These are phyloP conservation scores for Fomitopsis betulina DNA, from an alignment of 1,284 basidiomycete genomes.

Conservation along the genomic window DNA sequence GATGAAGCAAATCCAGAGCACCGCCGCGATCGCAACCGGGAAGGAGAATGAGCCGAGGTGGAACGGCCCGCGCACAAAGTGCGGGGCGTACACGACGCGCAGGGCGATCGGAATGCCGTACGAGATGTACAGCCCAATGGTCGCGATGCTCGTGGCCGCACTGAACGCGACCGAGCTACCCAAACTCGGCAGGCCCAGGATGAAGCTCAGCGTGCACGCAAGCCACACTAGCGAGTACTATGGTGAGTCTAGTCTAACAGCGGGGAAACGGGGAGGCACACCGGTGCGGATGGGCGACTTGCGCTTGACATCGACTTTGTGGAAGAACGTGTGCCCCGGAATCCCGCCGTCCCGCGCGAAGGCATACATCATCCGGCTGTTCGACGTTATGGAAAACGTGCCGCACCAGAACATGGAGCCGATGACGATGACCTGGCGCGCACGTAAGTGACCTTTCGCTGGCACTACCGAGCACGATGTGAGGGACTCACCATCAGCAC, in stretches of 20 bases:
- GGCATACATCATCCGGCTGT: conserved; percentile 78
- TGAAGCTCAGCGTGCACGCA: conserved; percentile 71
- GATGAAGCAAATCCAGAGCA: conserved; percentile 60
- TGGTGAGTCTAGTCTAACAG: not conserved
- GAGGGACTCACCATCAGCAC: conserved; percentile 60
- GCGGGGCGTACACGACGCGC: conserved; percentile 52
- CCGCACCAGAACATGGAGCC: conserved; percentile 72
- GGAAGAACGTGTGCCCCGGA: conserved; percentile 63
- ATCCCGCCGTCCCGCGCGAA: conserved; percentile 70
- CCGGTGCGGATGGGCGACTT: conserved; percentile 66
- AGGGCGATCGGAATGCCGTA: conserved; percentile 69
- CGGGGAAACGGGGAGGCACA: conserved; percentile 25
- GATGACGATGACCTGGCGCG: conserved; percentile 51
- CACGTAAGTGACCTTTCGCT: not conserved
- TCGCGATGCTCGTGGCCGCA: conserved; percentile 73
- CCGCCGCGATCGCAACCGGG: conserved; percentile 48
- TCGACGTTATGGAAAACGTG: conserved; percentile 72
- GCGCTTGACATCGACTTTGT: conserved; percentile 53
- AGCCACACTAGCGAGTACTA: conserved; percentile 62
- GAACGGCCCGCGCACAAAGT: conserved; percentile 69
- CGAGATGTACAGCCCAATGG: conserved; percentile 73
- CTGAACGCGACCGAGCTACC: conserved; percentile 69
- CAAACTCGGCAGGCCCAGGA: conserved; percentile 66
- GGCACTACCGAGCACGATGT: not conserved
- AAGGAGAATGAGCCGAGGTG: conserved; percentile 60